Conservation (phyloP, 129 eudicot species). For the Heracleum sosnowskyi region DNA sequence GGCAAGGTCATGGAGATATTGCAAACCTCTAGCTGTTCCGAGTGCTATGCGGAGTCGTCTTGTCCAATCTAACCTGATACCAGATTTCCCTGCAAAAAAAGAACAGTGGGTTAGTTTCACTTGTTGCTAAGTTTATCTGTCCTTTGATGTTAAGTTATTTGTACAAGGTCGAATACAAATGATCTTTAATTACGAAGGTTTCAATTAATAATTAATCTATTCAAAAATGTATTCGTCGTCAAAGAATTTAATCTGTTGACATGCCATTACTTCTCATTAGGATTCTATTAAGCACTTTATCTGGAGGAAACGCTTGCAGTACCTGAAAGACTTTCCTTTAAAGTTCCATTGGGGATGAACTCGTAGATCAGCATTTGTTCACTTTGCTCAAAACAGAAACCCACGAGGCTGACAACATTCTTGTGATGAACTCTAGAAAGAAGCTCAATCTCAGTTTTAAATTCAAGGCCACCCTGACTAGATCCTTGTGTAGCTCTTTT, state of each 20-base stretch:
- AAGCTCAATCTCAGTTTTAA: constrained; percentile 98
- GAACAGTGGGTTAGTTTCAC: not conserved
- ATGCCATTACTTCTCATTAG: too few relatives aligned
- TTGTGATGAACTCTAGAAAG: constrained; percentile 97
- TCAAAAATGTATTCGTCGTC: not conserved
- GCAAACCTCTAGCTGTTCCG: constrained; percentile 90
- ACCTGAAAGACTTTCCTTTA: constrained; percentile 87
- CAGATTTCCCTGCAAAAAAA: constrained; percentile 56
- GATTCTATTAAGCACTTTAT: not conserved
- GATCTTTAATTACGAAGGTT: not conserved
- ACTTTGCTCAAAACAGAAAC: constrained; percentile 72
- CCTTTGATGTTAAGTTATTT: not conserved
- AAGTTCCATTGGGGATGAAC: constrained; percentile 69
- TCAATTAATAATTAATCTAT: not conserved
- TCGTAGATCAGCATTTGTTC: constrained; percentile 87
- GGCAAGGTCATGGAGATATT: constrained; percentile 86
- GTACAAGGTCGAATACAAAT: not conserved
- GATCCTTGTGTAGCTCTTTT: constrained; percentile 87
- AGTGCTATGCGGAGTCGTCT: constrained; percentile 69
- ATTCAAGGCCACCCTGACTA: constrained; percentile 76
- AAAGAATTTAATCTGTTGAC: not conserved
- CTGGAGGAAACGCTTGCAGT: constrained; percentile 3
- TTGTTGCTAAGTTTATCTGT: not conserved
- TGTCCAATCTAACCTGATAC: constrained; percentile 82
- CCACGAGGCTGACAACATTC: constrained; percentile 76